Conservation (phyloP, 2,329 filamentous ascomycete species). For the Dothideomycetes sp. region DNA sequence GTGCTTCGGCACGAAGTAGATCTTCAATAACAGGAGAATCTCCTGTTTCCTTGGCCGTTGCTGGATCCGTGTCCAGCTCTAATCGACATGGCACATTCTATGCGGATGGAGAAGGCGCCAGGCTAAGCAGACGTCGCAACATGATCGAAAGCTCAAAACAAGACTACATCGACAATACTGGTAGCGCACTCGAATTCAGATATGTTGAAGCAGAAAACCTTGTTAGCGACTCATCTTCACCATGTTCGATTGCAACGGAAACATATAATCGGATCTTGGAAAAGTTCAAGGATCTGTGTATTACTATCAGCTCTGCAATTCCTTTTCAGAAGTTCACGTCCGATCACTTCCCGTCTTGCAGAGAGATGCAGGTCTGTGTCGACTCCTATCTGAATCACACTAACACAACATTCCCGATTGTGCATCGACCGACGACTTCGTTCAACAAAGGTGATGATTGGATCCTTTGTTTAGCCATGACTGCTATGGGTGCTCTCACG, state of each 20-base stretch:
- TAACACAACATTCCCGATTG: not conserved
- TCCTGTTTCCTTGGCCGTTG: not conserved
- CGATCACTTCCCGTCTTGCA: constrained; percentile 2
- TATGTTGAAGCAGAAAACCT: not conserved
- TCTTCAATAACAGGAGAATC: constrained; percentile 1
- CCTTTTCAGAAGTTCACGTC: not conserved
- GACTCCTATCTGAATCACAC: constrained; percentile 2
- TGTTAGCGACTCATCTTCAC: not conserved
- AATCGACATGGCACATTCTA: constrained; percentile 8
- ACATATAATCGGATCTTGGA: constrained; percentile 1
- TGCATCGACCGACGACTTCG: not conserved
- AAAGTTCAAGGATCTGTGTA: not conserved
- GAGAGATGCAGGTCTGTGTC: constrained; percentile 1
- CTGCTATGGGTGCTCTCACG: not conserved
- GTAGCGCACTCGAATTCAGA: not conserved
- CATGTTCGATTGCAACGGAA: not conserved
- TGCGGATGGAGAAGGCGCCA: constrained; percentile 1
- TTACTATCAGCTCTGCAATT: not conserved
- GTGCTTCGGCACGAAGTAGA: not conserved
- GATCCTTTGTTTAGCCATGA: constrained; percentile 6
- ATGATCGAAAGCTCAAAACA: not conserved
- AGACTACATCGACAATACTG: not conserved
- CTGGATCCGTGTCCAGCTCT: not conserved
- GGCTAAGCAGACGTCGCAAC: constrained; percentile 4
- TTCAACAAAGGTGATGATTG: not conserved